Base-by-base conservation (phyloP, 371 early-diverging fungal genomes). In the Ecytonucleospora hepatopenaei region DNA sequence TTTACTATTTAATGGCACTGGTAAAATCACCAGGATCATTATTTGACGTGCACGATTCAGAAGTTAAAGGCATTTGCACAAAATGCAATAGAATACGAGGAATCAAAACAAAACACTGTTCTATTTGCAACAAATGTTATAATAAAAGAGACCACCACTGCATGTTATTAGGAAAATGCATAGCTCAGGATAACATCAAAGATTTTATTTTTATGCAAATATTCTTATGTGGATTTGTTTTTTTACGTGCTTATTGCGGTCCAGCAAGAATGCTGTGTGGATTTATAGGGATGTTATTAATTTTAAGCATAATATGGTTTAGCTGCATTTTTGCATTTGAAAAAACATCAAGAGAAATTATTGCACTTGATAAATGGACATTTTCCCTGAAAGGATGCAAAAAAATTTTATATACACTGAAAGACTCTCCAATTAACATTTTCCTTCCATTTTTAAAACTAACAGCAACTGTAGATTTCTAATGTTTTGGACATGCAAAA, bases 91-190 rank as follows among this genome's bases (percentile, higher is more conserved):
- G 69, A 23, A 61, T 75, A 47, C 24, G 54, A 32, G 66, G 68
- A 12, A 35, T 35, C 5, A 64, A 59, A 17, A 71, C 69, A 12
- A 47, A 60, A 19, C 80, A 79, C 67, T 79, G 80, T 53, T 35
- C 66, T 26, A 69, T 68, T 27, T 79, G 80, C 33, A 68, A 73
- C 26, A 61, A 47, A 17, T 79, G 80, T 58, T 67, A 71, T 48
- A 33, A 68, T 40, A 68, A 67, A 58, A 67, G 75, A 72, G 80
- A 79, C 54, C 80, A 79, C 57, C 80, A 79, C 63, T 79, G 80
- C 55, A 26, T 67, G 51, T 74, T 74, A 58, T 59, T 77, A 55
- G 71, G 68, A 23, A 74, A 73, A 35, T 79, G 80, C 71, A 71
- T 79, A 51, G 72, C 73, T 16, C 40, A 67, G 26, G 56, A 65